A percentile compares a stretch with the other conserved stretches of the same genome.
phyloP scores from a whole-genome alignment of 352 stramenopile genomes.

The Phytophthora pseudosyringae region DNA sequence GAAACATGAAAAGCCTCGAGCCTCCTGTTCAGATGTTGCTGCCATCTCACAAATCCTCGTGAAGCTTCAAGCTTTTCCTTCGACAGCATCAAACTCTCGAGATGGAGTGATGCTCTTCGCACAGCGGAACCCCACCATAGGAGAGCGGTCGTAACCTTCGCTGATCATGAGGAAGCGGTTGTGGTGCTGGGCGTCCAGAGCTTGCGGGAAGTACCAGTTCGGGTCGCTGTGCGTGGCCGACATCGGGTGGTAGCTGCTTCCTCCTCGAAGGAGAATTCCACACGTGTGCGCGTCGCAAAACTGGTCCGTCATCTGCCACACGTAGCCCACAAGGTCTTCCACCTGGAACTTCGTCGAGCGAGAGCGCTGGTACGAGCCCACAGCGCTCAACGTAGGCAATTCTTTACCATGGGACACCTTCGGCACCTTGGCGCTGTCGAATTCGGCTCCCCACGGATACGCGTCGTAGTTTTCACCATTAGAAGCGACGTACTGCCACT shows the following conservation, averaged over 20 bases:
- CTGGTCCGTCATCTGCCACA: constrained; percentile 89
- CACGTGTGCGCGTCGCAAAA: constrained; percentile 87
- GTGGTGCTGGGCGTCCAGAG: constrained; percentile 63
- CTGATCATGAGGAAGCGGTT: constrained; percentile 81
- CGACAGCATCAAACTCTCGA: constrained; percentile 19
- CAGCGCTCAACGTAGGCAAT: constrained; percentile 39
- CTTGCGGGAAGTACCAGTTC: constrained; percentile 90
- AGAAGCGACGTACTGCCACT: constrained; percentile 88
- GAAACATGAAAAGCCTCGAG: too few relatives aligned
- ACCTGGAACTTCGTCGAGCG: constrained; percentile 57
- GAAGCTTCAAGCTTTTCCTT: too few relatives aligned
- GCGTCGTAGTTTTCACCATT: constrained; percentile 64
- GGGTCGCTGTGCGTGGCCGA: constrained; percentile 72
- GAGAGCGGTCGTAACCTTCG: constrained; percentile 75
- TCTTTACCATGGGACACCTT: constrained; percentile 43
- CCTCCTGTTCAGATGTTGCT: too few relatives aligned
- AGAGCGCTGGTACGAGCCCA: constrained; percentile 61
- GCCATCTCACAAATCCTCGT: too few relatives aligned
- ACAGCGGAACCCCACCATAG: constrained; percentile 82
- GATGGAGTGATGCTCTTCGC: constrained; percentile 38
- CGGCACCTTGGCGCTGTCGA: constrained; percentile 38
- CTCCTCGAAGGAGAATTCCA: constrained; percentile 75
- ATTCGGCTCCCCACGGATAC: constrained; percentile 67
- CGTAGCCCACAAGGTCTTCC: constrained; percentile 79
- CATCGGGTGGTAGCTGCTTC: constrained; percentile 76